phyloP scores from a whole-genome alignment of 768 basidiomycete species.

The Neoboletus brunneissimus region DNA sequence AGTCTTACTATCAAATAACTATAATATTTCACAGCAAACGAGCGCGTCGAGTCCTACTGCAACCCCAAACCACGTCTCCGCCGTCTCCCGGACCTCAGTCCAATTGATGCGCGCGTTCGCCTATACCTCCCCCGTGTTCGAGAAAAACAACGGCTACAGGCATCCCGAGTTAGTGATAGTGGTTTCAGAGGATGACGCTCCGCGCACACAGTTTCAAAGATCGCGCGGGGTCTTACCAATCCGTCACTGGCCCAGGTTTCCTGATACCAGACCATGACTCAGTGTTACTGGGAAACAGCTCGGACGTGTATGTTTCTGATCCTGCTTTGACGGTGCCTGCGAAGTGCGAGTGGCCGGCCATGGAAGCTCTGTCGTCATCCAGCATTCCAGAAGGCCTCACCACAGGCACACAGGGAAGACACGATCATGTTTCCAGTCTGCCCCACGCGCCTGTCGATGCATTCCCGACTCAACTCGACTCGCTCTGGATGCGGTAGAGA shows the following conservation, averaged over 20 bases:
- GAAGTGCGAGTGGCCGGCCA: constrained; percentile 2
- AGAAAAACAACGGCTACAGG: not conserved
- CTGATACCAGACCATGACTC: not conserved
- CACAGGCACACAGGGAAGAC: not conserved
- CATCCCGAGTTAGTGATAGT: not conserved
- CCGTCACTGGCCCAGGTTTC: too few relatives aligned
- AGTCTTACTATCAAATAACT: too few relatives aligned
- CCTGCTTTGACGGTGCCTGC: not conserved
- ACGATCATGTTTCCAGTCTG: not conserved
- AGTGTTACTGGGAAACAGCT: not conserved
- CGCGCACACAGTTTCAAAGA: constrained; percentile 11
- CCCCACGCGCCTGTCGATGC: not conserved
- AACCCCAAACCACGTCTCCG: not conserved
- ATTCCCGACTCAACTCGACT: not conserved
- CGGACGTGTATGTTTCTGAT: not conserved
- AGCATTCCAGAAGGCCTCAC: not conserved
- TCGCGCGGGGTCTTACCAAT: not conserved
- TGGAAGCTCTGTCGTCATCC: not conserved
- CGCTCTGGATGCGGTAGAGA: constrained; percentile 19
- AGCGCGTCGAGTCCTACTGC: not conserved
- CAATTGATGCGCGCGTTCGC: constrained; percentile 15
- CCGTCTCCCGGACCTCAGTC: not conserved
- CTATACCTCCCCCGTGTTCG: constrained; percentile 6
- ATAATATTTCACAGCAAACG: not conserved
- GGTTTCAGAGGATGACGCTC: not conserved